Conservation (phyloP, 2,329 filamentous ascomycete species). For the Fusarium setosum region DNA sequence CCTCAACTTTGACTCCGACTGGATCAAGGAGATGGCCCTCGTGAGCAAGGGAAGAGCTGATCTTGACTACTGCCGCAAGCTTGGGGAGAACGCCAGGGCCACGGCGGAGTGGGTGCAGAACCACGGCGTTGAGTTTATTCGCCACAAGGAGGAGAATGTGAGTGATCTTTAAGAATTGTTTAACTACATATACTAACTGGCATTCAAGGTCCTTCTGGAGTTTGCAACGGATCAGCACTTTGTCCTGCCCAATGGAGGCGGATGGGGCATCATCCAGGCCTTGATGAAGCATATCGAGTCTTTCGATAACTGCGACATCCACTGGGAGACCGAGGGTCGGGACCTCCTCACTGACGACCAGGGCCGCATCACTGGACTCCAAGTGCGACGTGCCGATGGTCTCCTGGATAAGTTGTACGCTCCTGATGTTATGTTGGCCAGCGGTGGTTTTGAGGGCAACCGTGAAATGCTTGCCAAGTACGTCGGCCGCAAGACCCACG, state of each 20-base stretch:
- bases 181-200: background rate
- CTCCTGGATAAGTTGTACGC: background rate
- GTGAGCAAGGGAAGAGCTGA: background rate
- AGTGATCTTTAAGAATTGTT: background rate
- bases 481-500: background rate
- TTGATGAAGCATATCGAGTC: background rate
- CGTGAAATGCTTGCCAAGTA: background rate
- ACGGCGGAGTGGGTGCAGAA: background rate
- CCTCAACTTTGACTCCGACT: background rate
- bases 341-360: background rate
- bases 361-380: background rate
- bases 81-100: background rate
- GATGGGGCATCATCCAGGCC: background rate
- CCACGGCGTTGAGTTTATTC: background rate
- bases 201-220: background rate
- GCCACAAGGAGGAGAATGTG: conserved; percentile 1
- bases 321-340: background rate
- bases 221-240: background rate
- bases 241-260: background rate
- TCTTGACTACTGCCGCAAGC: background rate
- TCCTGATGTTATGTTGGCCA: background rate
- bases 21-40: background rate
- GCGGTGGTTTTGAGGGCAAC: background rate
- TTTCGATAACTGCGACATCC: background rate
- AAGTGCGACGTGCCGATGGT: background rate